phyloP scores from a whole-genome alignment of 306 rosid genomes.

The Abrus precatorius region DNA sequence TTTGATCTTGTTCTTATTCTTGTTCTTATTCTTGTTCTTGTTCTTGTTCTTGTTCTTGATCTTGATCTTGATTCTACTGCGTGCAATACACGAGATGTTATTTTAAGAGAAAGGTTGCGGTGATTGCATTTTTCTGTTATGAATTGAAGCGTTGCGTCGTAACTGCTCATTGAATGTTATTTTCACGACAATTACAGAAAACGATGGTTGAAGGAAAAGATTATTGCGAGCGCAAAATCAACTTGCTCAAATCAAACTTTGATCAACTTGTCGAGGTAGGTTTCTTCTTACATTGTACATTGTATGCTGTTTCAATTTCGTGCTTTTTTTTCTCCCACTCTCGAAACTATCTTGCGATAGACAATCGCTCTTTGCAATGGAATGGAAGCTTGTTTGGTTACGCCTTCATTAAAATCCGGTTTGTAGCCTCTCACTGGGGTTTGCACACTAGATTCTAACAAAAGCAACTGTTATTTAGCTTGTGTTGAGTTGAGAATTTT shows the following conservation, averaged over 20 bases:
- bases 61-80: no score
- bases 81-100: no score
- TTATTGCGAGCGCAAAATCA: conserved; percentile 91
- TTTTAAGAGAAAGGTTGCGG: no score
- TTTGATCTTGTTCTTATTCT: no score
- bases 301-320: neutral
- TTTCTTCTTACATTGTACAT: neutral
- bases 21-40: no score
- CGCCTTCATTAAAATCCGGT: no score
- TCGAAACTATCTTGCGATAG: neutral
- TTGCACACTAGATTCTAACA: no score
- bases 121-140: no score
- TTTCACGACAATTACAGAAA: conserved; percentile 58
- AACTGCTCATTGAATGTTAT: neutral
- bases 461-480: no score
- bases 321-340: neutral
- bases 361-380: neutral
- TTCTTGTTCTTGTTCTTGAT: no score
- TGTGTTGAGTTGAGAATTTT: neutral
- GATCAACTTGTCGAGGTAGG: conserved; percentile 93
- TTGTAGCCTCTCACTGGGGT: no score
- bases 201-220: conserved; percentile 88
- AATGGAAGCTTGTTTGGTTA: neutral
- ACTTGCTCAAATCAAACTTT: conserved; percentile 84
- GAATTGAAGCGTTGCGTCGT: no score